phyloP scores from a whole-genome alignment of 441 rosid genomes.

The Melastoma candidum region DNA sequence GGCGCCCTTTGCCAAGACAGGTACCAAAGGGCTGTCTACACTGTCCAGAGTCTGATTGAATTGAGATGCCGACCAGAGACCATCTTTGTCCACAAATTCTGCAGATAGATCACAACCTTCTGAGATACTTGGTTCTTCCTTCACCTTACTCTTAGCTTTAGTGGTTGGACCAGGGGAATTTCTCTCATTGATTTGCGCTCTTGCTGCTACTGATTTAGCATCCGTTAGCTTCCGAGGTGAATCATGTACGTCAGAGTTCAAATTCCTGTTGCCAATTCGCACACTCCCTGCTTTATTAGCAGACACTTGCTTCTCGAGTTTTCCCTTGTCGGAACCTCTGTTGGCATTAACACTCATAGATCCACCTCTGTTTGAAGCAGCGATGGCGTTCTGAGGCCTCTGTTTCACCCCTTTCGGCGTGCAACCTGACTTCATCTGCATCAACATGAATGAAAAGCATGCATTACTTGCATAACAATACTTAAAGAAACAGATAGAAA shows the following conservation, averaged over 20 bases:
- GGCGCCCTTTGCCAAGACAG: not conserved
- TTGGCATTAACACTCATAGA: slow-evolving; percentile 23
- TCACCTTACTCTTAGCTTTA: slow-evolving; percentile 28
- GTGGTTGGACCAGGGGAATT: slow-evolving; percentile 25
- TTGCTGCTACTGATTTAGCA: slow-evolving; percentile 24
- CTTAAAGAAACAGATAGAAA: not conserved
- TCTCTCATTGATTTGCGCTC: slow-evolving; percentile 34
- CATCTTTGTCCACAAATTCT: too few species aligned
- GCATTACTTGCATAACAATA: slow-evolving; percentile 5
- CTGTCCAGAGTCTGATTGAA: slow-evolving; percentile 7
- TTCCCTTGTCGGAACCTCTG: slow-evolving; percentile 31
- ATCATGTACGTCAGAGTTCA: slow-evolving; percentile 19
- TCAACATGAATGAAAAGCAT: slow-evolving; percentile 7
- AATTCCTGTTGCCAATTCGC: slow-evolving; percentile 29
- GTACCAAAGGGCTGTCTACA: slow-evolving; percentile 10
- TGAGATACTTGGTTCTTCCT: slow-evolving; percentile 20
- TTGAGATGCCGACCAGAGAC: slow-evolving; percentile 12
- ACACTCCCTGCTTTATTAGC: slow-evolving; percentile 23
- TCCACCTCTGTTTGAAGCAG: slow-evolving; percentile 31
- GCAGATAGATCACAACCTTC: slow-evolving; percentile 12
- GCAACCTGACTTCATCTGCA: slow-evolving; percentile 48
- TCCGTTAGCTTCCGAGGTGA: slow-evolving; percentile 30
- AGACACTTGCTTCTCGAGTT: slow-evolving; percentile 42
- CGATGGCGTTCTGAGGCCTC: slow-evolving; percentile 23
- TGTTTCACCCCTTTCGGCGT: slow-evolving; percentile 39